These are phyloP conservation scores for Entonaema liquescens DNA, from an alignment of 495 filamentous ascomycete species.

Conservation along the genomic window DNA sequence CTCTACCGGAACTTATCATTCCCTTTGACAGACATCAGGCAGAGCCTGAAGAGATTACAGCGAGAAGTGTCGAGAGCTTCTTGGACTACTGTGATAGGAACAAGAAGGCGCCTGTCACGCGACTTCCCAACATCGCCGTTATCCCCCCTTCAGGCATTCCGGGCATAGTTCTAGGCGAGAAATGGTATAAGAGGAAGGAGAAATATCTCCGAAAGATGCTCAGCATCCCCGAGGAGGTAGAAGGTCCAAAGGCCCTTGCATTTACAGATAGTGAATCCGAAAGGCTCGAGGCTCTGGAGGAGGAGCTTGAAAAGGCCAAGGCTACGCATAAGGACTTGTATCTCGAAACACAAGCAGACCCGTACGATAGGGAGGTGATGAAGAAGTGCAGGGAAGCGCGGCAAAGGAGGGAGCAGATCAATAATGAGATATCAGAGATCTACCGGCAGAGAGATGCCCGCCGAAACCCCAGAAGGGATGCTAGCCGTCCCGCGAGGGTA, in stretches of 20 bases:
- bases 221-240: not conserved
- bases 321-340: constrained; percentile 9
- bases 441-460: constrained; percentile 13
- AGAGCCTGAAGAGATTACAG: constrained; percentile 29
- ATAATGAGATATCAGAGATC: constrained; percentile 16
- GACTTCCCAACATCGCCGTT: not conserved
- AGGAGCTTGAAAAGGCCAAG: not conserved
- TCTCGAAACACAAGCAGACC: not conserved
- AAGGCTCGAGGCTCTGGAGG: constrained; percentile 2
- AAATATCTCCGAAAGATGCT: not conserved
- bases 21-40: not conserved
- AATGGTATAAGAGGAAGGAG: not conserved
- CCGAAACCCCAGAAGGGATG: constrained; percentile 24
- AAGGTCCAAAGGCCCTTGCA: not conserved
- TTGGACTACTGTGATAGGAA: constrained; percentile 13
- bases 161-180: not conserved
- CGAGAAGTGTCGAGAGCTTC: constrained; percentile 9
- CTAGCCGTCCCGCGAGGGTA: constrained; percentile 10
- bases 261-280: constrained; percentile 29
- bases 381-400: constrained; percentile 1
- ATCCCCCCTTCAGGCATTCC: not conserved
- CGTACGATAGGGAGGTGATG: not conserved
- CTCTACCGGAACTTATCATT: constrained; percentile 20
- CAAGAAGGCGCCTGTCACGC: constrained; percentile 21
- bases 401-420: constrained; percentile 3